Base-by-base conservation (phyloP, 495 filamentous ascomycete species). In the Hypoxylon lenormandii region DNA sequence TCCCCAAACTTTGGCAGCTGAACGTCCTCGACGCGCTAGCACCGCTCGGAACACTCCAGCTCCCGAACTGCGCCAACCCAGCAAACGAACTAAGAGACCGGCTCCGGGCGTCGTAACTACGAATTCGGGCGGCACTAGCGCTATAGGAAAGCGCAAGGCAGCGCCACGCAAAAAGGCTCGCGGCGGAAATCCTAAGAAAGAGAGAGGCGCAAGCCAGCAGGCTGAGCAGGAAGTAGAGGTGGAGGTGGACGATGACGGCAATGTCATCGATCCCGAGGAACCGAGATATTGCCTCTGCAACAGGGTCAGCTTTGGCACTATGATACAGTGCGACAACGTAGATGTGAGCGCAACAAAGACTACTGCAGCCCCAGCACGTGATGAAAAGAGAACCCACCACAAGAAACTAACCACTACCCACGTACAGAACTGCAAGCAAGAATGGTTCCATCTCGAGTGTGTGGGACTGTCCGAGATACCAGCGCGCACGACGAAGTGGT, bases 371-470 rank as follows among this genome's bases (percentile, higher is more conserved):
- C 61, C 57, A 59, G 26, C 60, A 56, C 18, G 48, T 50, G 15
- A 46, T 42, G 16, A 50, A 40, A 40, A 49, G 51, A 50, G 26
- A 60, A 40, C 22, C 46, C 30, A 50, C 16, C 61, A 22, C 11
- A 21, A 51, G 33, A 72, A 40, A 62, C 63, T 74, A 67, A 72
- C 73, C 49, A 47, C 42, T 51, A 33, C 51, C 61, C 60, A 43
- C 53, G 51, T 51, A 70, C 74, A 75, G 76, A 78, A 91, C 82
- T 94, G 91, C 78, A 82, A 87, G 62, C 81, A 84, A 58, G 92
- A 96, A 80, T 97, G 94, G 94, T 98, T 98, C 80, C 94, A 98
- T 76, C 87, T 98, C 21, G 86, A 89, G 60, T 98, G 94, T 66
- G 90, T 98, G 37, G 91, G 89, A 22, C 80, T 98, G 36, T 82